A percentile compares a stretch with the other conserved stretches of the same genome.
Conservation (phyloP, 495 filamentous ascomycete genomes). For the Talaromyces borbonicus region DNA sequence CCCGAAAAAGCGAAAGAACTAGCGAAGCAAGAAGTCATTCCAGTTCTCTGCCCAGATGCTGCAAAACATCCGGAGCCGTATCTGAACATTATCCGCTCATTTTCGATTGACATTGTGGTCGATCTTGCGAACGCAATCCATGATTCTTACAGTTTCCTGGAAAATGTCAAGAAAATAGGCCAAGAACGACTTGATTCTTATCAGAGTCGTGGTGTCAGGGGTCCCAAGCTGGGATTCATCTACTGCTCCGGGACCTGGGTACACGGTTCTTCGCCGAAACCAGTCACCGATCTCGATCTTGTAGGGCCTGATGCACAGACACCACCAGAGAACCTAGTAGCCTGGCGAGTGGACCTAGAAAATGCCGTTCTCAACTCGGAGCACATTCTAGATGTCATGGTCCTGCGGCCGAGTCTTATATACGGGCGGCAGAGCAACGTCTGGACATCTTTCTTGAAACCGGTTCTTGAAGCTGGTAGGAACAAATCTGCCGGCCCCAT, state of each 20-base stretch:
- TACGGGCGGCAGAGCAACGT: conserved; percentile 24
- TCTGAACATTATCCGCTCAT: conserved; percentile 11
- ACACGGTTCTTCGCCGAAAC: conserved; percentile 19
- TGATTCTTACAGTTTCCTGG: conserved; percentile 13
- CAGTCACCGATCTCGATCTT: conserved; percentile 21
- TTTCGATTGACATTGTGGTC: conserved; percentile 28
- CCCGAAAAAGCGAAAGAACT: conserved; percentile 22
- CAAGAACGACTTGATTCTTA: conserved; percentile 11
- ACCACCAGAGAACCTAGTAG: conserved; percentile 14
- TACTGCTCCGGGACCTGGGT: conserved; percentile 35
- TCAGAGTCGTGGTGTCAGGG: conserved; percentile 7
- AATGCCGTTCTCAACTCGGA: conserved; percentile 20
- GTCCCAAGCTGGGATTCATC: conserved; percentile 32
- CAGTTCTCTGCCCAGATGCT: conserved; percentile 14
- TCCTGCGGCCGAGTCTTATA: conserved; percentile 26
- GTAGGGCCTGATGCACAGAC: conserved; percentile 12
- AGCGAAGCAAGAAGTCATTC: conserved; percentile 17
- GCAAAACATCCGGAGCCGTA: conserved; percentile 10
- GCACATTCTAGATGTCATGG: conserved; percentile 26
- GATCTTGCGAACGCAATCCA: conserved; percentile 18
- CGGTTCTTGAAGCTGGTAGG: conserved; percentile 16
- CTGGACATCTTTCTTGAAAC: conserved; percentile 15
- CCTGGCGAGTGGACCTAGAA: conserved; percentile 27
- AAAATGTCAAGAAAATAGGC: conserved; percentile 14
- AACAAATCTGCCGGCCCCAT: conserved; percentile 7